Evolutionary conservation across 345 rosid genomes (phyloP).

Genomic region (Eucalyptus albens): DNA sequence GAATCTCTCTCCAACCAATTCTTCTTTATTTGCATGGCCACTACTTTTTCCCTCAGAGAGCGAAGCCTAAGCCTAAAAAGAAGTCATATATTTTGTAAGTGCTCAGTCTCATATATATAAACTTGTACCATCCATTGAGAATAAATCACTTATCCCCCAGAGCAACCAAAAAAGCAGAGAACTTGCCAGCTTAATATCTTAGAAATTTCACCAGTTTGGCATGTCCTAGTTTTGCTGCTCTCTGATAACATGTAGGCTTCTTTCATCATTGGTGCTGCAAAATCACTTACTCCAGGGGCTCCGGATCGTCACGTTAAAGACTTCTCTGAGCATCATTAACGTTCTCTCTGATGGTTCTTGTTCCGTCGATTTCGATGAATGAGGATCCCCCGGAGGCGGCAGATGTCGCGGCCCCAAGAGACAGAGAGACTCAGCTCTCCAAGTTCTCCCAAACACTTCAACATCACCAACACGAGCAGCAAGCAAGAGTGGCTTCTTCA

Average conservation of each 20-base stretch:
- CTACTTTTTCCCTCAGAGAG: background rate
- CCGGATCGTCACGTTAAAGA: background rate
- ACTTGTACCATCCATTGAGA: background rate
- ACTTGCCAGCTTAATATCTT: background rate
- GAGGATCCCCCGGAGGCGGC: background rate
- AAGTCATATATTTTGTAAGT: background rate
- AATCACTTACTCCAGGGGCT: background rate
- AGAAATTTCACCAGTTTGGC: background rate
- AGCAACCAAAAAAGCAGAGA: background rate
- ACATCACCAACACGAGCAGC: background rate
- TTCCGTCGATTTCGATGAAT: background rate
- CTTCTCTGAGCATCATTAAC: background rate
- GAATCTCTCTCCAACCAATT: background rate
- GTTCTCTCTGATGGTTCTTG: background rate
- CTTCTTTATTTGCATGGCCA: background rate
- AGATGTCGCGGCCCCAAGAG: background rate
- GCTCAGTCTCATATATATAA: background rate
- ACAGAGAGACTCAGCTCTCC: slow-evolving; percentile 3
- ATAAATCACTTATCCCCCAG: background rate
- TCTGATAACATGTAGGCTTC: slow-evolving; percentile 16
- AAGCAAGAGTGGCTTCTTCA: slow-evolving; percentile 13
- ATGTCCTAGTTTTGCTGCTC: background rate
- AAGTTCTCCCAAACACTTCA: slow-evolving; percentile 97
- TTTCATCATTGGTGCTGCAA: background rate
- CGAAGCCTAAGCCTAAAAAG: background rate